Percentiles rank a stretch among this genome's conserved stretches.
phyloP scores from a whole-genome alignment of 106 monocot species.

The Dendrobium nobile region DNA sequence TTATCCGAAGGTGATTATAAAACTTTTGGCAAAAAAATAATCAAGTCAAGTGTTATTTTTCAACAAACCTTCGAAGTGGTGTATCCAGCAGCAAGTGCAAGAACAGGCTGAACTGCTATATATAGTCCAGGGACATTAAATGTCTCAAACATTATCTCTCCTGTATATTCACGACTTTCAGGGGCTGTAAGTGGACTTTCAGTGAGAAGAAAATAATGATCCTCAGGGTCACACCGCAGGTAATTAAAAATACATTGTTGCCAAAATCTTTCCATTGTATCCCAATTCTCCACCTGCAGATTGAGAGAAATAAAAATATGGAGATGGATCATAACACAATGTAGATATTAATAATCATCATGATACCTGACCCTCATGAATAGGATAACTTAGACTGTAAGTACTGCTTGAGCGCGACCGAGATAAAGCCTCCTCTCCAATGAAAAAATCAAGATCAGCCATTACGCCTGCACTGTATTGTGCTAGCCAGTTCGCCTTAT shows the following conservation, averaged over 20 bases:
- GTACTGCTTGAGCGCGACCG: slow-evolving; percentile 62
- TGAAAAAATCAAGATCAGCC: slow-evolving; percentile 94
- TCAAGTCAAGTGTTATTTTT: neutral
- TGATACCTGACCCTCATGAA: slow-evolving; percentile 70
- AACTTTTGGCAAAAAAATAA: neutral
- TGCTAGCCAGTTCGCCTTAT: slow-evolving; percentile 69
- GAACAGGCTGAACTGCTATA: slow-evolving; percentile 83
- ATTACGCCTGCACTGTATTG: slow-evolving; percentile 88
- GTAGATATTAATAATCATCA: neutral
- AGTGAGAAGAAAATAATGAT: slow-evolving; percentile 85
- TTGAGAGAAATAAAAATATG: neutral
- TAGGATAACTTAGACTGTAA: slow-evolving; percentile 70
- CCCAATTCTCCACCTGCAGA: slow-evolving; percentile 82
- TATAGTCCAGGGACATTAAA: slow-evolving; percentile 89
- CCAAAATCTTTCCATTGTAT: slow-evolving; percentile 94
- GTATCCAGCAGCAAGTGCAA: slow-evolving; percentile 86
- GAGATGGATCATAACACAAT: neutral
- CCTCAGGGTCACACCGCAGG: slow-evolving; percentile 83
- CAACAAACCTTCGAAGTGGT: slow-evolving; percentile 64
- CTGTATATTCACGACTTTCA: slow-evolving; percentile 81
- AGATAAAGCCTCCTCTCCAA: slow-evolving; percentile 81
- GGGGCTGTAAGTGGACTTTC: slow-evolving; percentile 82
- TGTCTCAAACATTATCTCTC: slow-evolving; percentile 95
- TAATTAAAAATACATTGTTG: slow-evolving; percentile 87
- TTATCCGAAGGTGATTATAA: neutral